These are phyloP conservation scores for Hypoxylon fuscum DNA, from an alignment of 495 filamentous ascomycete species.

Conservation along the genomic window DNA sequence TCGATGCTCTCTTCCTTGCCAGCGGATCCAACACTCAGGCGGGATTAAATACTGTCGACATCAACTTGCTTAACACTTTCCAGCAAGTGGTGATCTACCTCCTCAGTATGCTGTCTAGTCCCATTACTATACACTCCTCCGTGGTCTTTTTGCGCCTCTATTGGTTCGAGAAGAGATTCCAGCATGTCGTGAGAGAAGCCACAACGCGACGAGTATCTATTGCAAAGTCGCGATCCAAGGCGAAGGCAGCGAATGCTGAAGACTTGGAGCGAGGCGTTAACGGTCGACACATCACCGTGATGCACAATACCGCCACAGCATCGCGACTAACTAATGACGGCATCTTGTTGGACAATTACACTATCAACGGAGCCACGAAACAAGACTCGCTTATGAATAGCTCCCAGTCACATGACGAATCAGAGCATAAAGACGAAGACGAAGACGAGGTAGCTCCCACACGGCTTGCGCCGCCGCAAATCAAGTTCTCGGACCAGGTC, in stretches of 20 bases:
- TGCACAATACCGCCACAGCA: slow-evolving; percentile 61
- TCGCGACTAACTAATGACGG: slow-evolving; percentile 59
- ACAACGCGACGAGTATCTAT: slow-evolving; percentile 54
- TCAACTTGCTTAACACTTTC: slow-evolving; percentile 77
- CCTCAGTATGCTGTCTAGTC: slow-evolving; percentile 78
- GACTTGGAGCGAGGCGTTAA: slow-evolving; percentile 73
- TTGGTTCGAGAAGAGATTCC: slow-evolving; percentile 97
- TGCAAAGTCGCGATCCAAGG: slow-evolving; percentile 62
- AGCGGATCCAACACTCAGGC: slow-evolving; percentile 87
- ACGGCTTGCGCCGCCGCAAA: slow-evolving; percentile 47
- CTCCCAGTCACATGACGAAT: slow-evolving; percentile 37
- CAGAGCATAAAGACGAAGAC: slow-evolving; percentile 20
- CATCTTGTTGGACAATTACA: slow-evolving; percentile 49
- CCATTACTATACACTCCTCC: slow-evolving; percentile 86
- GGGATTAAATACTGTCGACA: slow-evolving; percentile 86
- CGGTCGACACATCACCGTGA: slow-evolving; percentile 75
- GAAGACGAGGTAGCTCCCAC: too few relatives aligned
- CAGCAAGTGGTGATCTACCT: slow-evolving; percentile 81
- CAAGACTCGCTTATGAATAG: slow-evolving; percentile 37
- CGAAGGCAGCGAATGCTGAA: slow-evolving; percentile 63
- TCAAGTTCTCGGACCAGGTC: slow-evolving; percentile 72
- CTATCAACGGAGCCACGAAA: slow-evolving; percentile 26
- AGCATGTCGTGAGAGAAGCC: slow-evolving; percentile 69
- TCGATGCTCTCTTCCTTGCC: slow-evolving; percentile 89
- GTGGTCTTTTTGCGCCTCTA: slow-evolving; percentile 93